Evolutionary conservation across 2,329 filamentous ascomycete genomes (phyloP).

Genomic region (Talaromyces funiculosus): DNA sequence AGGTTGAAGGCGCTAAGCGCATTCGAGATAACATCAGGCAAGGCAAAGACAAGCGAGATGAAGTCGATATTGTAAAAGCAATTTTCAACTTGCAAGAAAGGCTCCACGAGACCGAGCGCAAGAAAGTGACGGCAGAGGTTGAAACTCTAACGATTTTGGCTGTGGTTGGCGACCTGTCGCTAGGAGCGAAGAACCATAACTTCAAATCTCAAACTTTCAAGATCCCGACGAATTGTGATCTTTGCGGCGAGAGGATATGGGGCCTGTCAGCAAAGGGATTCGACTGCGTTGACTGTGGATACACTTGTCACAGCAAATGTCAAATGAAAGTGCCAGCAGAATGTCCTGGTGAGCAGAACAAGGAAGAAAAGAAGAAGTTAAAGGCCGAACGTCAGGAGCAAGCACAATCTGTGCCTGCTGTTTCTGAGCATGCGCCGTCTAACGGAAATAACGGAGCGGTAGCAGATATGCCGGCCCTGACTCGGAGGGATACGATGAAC

Average conservation of each 20-base stretch:
- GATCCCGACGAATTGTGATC: conserved; percentile 95
- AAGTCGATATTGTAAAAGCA: conserved; percentile 76
- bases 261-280: conserved; percentile 93
- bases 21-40: conserved; percentile 71
- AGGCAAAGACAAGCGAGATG: conserved; percentile 81
- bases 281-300: conserved; percentile 92
- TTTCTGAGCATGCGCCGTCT: conserved; percentile 31
- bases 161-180: conserved; percentile 83
- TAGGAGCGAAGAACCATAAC: conserved; percentile 90
- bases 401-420: conserved; percentile 53
- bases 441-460: conserved; percentile 20
- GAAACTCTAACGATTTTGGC: conserved; percentile 90
- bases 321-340: conserved; percentile 98
- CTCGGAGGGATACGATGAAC: conserved; percentile 80
- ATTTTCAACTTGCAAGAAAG: conserved; percentile 80
- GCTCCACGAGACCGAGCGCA: conserved; percentile 76
- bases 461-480: conserved; percentile 62
- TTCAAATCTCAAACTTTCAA: conserved; percentile 99
- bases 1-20: conserved; percentile 72
- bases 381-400: conserved; percentile 79
- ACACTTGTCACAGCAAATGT: conserved; percentile 97
- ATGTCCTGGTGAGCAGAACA: conserved; percentile 87
- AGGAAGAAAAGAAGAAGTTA: conserved; percentile 91
- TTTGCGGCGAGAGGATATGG: conserved; percentile 96
- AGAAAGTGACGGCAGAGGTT: conserved; percentile 80